These are phyloP conservation scores for Starmerella scarabaei DNA, from an alignment of 805 yeast species.

Conservation along the genomic window DNA sequence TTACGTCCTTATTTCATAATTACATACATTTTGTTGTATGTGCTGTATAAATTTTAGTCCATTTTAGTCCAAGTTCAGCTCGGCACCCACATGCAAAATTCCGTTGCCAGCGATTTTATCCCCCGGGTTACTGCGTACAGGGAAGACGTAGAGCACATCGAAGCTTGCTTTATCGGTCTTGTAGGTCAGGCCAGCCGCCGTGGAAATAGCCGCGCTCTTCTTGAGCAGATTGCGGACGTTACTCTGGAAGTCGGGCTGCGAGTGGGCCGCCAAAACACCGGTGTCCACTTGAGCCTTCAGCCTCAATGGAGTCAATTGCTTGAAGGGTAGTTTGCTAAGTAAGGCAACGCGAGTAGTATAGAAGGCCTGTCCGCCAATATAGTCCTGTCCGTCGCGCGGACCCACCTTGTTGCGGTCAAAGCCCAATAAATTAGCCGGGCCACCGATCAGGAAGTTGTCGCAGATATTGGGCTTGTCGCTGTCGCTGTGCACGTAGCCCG, in stretches of 20 bases:
- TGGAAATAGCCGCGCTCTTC: conserved; percentile 30
- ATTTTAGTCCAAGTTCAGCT: conserved; percentile 29
- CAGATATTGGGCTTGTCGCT: conserved; percentile 38
- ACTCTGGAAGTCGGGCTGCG: neutral
- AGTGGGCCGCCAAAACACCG: conserved; percentile 38
- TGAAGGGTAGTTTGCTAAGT: conserved; percentile 48
- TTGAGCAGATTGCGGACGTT: conserved; percentile 25
- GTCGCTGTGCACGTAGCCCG: conserved; percentile 17
- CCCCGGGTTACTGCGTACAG: conserved; percentile 33
- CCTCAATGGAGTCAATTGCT: conserved; percentile 38
- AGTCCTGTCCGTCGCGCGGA: conserved; percentile 38
- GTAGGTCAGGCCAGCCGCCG: conserved; percentile 46
- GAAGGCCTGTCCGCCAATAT: conserved; percentile 56
- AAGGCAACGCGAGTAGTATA: conserved; percentile 42
- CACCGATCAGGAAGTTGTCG: conserved; percentile 74
- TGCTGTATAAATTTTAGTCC: too few relatives aligned
- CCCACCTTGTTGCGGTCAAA: conserved; percentile 55
- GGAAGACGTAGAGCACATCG: conserved; percentile 49
- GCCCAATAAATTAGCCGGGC: conserved; percentile 53
- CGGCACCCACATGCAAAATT: conserved; percentile 51
- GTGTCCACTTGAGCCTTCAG: conserved; percentile 50
- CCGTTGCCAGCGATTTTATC: conserved; percentile 37
- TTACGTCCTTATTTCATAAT: too few relatives aligned
- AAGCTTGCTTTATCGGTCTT: conserved; percentile 48
- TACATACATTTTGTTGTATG: too few relatives aligned